Evolutionary conservation across 176 grass and related monocot species (phyloP).

Genomic region (Pontederia paniculata): DNA sequence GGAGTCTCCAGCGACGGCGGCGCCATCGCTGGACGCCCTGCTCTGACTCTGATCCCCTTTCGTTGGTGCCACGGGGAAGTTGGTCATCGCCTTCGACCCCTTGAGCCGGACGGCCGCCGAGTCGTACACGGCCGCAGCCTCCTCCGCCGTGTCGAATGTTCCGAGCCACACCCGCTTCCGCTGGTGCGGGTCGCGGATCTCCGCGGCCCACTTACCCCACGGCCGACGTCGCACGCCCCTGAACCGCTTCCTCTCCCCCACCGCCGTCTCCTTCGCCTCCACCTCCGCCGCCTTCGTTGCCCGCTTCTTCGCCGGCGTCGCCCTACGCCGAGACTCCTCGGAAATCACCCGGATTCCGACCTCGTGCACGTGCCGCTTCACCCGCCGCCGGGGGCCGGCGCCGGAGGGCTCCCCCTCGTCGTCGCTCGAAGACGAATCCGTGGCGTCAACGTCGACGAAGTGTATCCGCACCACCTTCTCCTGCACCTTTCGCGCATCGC

Average conservation of each 20-base stretch:
- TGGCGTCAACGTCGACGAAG: conserved; percentile 38
- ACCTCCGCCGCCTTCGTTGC: not conserved
- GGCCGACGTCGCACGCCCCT: conserved; percentile 38
- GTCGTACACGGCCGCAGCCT: conserved; percentile 65
- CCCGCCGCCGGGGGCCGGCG: not conserved
- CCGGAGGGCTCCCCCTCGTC: not conserved
- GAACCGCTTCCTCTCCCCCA: conserved; percentile 17
- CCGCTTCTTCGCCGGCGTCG: conserved; percentile 12
- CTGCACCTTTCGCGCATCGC: not conserved
- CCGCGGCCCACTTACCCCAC: conserved; percentile 37
- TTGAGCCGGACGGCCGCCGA: conserved; percentile 42
- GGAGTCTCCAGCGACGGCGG: not conserved
- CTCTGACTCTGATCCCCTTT: not conserved
- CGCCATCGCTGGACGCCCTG: not conserved
- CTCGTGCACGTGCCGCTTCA: conserved; percentile 32
- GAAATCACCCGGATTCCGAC: conserved; percentile 1
- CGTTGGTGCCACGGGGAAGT: not conserved
- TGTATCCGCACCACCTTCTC: conserved; percentile 33
- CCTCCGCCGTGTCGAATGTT: conserved; percentile 86
- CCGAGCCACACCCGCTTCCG: conserved; percentile 65
- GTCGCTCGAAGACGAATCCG: conserved; percentile 48
- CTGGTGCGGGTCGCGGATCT: conserved; percentile 34
- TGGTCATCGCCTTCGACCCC: conserved; percentile 42
- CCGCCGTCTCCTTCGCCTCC: not conserved
- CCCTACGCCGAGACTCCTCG: not conserved